Base-by-base conservation (phyloP, 2,329 filamentous ascomycete species). In the Colletotrichum australisinense region DNA sequence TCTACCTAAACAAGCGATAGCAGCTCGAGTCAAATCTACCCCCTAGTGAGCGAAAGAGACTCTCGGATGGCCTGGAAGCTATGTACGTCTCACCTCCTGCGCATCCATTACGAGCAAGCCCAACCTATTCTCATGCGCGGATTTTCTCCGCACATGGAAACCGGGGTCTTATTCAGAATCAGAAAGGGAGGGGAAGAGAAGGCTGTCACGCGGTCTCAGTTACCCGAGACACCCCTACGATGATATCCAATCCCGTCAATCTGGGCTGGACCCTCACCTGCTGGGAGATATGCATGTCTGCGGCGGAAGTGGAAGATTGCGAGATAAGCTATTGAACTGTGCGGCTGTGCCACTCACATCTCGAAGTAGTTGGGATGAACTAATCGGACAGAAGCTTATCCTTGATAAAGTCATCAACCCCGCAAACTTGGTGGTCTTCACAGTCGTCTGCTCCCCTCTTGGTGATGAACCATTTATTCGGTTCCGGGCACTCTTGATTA, bases 171-270 rank as follows among this genome's bases (percentile, higher is more conserved):
- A 28, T 24, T 58, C 19, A 52, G 38, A 49, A 38, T 58, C 19
- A 52, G 38, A 49, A 38, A n/a, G 52, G 6, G 32, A 22, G 12
- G 32, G 32, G 9, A 8, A 11, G 26, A 5, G 30, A 35, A n/a
- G 52, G 52, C 6, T 49, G 53, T 58, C 59, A 72, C 38, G 53
- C 65, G 69, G 69, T 72, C 69, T 72, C 52, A 67, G 57, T n/a
- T 68, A 67, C n/a, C 68, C 56, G 63, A 71, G 68, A 71, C 56
- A 67, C 42, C 56, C 49, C 19, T 26, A 42, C 28, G 35, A 67
- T 56, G 46, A 22, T 26, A 72, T 67, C 64, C 64, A 72, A 55
- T 69, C 32, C 58, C 30, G 49, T 57, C 26, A 49, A 38, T 38
- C 35, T 19, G 55, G 7, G 42, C 19, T 53, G 38, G 11, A 28